phyloP scores from a whole-genome alignment of 2,329 filamentous ascomycete genomes.

The Colletotrichum limetticola region DNA sequence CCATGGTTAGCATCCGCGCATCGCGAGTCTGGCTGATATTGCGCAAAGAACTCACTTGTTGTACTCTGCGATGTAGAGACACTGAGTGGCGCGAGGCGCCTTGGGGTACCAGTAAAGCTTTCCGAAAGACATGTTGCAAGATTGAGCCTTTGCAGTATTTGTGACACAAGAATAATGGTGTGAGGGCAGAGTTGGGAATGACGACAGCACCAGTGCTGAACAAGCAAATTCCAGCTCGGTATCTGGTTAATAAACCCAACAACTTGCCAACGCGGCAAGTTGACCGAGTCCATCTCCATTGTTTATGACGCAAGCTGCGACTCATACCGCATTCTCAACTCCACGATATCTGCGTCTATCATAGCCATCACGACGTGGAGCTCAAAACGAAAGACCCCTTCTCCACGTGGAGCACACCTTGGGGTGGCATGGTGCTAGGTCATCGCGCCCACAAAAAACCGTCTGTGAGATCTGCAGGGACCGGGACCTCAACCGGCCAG shows the following conservation, averaged over 20 bases:
- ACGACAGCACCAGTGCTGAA: background rate
- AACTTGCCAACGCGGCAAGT: background rate
- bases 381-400: slow-evolving; percentile 5
- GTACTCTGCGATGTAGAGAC: slow-evolving; percentile 25
- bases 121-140: slow-evolving; percentile 14
- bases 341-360: background rate
- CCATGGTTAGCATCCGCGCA: background rate
- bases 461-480: slow-evolving; percentile 20
- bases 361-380: slow-evolving; percentile 11
- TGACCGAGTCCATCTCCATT: background rate
- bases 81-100: slow-evolving; percentile 26
- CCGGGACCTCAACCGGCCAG: background rate
- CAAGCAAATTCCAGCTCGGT: background rate
- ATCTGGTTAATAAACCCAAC: background rate
- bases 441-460: slow-evolving; percentile 1
- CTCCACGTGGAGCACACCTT: slow-evolving; percentile 25
- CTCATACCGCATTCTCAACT: background rate
- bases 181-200: too few species aligned
- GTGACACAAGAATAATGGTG: background rate
- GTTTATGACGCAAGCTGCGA: background rate
- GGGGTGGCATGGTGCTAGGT: slow-evolving; percentile 1
- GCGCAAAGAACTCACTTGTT: slow-evolving; percentile 3
- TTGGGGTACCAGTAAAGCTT: slow-evolving; percentile 27
- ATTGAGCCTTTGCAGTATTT: background rate
- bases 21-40: rapidly evolving